Evolutionary conservation across 371 early-diverging fungal species (phyloP), one percentile per base, ranked within the genome.

Genomic region (Mortierella sp.): DNA sequence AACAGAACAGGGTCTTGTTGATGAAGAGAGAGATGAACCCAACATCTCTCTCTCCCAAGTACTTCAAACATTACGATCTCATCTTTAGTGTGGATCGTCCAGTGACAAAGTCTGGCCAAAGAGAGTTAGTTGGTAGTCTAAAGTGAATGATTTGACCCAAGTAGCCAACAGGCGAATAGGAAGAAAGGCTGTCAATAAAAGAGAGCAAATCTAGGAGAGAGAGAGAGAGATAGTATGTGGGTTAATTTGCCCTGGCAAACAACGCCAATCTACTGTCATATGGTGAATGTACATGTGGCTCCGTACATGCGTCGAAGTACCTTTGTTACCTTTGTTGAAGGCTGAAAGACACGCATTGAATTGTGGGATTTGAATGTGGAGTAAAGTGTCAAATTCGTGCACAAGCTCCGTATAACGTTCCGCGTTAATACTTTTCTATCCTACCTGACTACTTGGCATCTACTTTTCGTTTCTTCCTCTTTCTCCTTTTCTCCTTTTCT

Each of bases 351-450:
- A 33, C 16, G 58, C 16, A 58, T 4, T 33, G 58, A 0, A 58
- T 4, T 33, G 33, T 58, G 58, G 32, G 9, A 55, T 10, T 13
- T 10, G 16, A 4, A 43, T 48, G 60, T 59, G 60, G 60, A 59
- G 60, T 59, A 59, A 59, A 59, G 60, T 59, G 60, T 59, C 60
- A 38, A 19, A n/a, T 28, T 19, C 9, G 60, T 59, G 60, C 60
- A 59, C 60, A 59, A 38, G 19, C 69, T 53, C 62, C 36, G 36
- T 36, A 28, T 36, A 36, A 36, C 4, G 0, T 36, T 36, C 6
- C 36, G 36, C 6, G 3, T 36, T 36, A 36, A 36, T 36, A 36
- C 59, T 33, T 45, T 41, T 45, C 41, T 45, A 4, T 40, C 45
- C 28, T 67, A 1, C 33, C 33, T 45, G 45, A 15, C 58, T 67